Conservation (phyloP, 805 yeast species). For the Schwanniomyces polymorphus region DNA sequence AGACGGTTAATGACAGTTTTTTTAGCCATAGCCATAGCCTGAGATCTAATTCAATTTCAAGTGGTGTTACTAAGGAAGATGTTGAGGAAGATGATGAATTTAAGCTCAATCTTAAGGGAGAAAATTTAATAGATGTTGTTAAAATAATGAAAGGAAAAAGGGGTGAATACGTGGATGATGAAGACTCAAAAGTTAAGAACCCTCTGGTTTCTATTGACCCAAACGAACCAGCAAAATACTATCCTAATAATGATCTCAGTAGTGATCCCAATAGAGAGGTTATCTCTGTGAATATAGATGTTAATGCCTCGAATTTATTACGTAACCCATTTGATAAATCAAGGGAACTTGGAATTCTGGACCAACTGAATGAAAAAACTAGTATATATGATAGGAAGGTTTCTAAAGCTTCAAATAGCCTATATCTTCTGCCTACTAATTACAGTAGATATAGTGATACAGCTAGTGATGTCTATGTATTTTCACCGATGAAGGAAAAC, state of each 20-base stretch:
- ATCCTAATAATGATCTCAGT: background rate
- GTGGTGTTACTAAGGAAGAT: background rate
- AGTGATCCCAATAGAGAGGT: too few species aligned
- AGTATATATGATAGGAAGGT: background rate
- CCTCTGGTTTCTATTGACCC: background rate
- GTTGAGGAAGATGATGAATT: slow-evolving; percentile 5
- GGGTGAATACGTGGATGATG: background rate
- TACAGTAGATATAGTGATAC: background rate
- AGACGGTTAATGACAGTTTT: slow-evolving; percentile 7
- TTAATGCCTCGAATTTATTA: background rate
- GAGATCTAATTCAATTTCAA: background rate
- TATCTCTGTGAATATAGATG: background rate
- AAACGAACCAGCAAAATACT: background rate
- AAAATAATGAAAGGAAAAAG: slow-evolving; percentile 3
- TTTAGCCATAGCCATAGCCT: slow-evolving; percentile 3
- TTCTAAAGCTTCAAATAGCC: background rate
- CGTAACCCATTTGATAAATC: background rate
- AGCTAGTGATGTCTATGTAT: background rate
- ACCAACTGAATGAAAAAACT: background rate
- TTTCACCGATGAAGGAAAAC: background rate
- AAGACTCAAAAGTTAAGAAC: background rate
- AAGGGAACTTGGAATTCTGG: background rate
- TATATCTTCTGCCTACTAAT: background rate
- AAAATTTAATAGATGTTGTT: slow-evolving; percentile 1
- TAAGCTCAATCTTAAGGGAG: background rate